Base-by-base conservation (phyloP, 2,329 filamentous ascomycete species). In the Amylocarpus encephaloides region DNA sequence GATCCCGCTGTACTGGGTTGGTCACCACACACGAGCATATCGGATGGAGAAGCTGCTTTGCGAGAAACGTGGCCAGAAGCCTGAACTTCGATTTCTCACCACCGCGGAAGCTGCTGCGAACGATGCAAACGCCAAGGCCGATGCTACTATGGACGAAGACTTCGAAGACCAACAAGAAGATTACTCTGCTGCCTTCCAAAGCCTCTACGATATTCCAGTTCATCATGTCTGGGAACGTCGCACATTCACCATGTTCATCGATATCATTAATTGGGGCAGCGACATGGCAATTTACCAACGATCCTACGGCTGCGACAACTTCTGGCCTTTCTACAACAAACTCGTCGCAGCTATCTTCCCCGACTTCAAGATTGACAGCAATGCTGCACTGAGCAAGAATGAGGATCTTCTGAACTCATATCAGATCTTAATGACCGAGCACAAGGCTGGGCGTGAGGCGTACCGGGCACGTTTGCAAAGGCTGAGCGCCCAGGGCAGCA, bases 221-320 rank as follows among this genome's bases (percentile, higher is more conserved):
- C 7, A 38, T 12, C 19, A 42, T 12, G 45, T 48, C 13, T 50
- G 48, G 48, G 41, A 48, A 32, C 38, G 49, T 9, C 42, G 45
- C 12, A 7, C 50, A 9, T 54, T 54, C 45, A 48, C 33, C 18
- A 54, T 46, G 32, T 51, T 54, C 26, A 43, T 43, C 12, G 30
- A 54, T n/a, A 43, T 47, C 9, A 16, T 51, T 11, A 42, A 52
- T n/a, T 44, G 41, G 50, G 26, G 22, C 13, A 22, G 16, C n/a
- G 44, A 52, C 26, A 52, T 52, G 50, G 45, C 38, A n/a, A 18
- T 40, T 5, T 40, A 16, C 38, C 38, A 40, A 19, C 5, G 38
- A n/a, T 40, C n/a, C n/a, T 40, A 40, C 16, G 5, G n/a, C 5
- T 40, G 38, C 11, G 38, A 40, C 5, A 40, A 40, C 16, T 40